Conservation (phyloP, 805 yeast genomes). For the Cyberlindnera euphorbiae region DNA sequence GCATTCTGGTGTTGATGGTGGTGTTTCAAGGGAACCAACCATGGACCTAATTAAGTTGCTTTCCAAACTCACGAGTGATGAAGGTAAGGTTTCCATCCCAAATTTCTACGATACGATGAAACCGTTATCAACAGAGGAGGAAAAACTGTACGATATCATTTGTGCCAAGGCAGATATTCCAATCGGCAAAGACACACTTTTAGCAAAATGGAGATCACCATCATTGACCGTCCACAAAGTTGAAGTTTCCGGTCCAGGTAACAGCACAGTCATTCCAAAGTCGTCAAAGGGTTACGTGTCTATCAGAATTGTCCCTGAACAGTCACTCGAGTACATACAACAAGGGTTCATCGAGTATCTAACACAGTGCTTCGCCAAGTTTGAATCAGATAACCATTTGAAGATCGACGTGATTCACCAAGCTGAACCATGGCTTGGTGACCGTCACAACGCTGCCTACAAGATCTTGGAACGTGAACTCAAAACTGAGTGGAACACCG, state of each 20-base stretch:
- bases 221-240: slow-evolving; percentile 83
- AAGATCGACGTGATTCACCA: slow-evolving; percentile 64
- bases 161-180: slow-evolving; percentile 31
- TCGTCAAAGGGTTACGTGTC: slow-evolving; percentile 73
- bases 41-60: slow-evolving; percentile 75
- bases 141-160: slow-evolving; percentile 57
- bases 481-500: slow-evolving; percentile 65
- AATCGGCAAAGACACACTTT: slow-evolving; percentile 43
- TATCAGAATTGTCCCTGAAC: slow-evolving; percentile 86
- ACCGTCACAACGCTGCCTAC: slow-evolving; percentile 71
- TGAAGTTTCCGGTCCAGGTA: slow-evolving; percentile 85
- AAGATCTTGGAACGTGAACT: slow-evolving; percentile 60
- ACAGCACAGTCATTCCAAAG: slow-evolving; percentile 86
- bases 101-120: slow-evolving; percentile 66
- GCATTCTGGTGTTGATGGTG: slow-evolving; percentile 97
- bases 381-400: slow-evolving; percentile 60
- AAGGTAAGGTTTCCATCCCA: slow-evolving; percentile 57
- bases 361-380: slow-evolving; percentile 38
- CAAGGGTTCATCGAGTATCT: slow-evolving; percentile 43
- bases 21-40: slow-evolving; percentile 82
- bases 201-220: slow-evolving; percentile 86
- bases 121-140: slow-evolving; percentile 54
- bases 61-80: slow-evolving; percentile 54
- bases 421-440: slow-evolving; percentile 97
- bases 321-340: slow-evolving; percentile 59